Evolutionary conservation across 225 moss, liverwort and hornwort genomes (phyloP), one percentile per base, ranked within the genome.

Genomic region (Ulota crispa): DNA sequence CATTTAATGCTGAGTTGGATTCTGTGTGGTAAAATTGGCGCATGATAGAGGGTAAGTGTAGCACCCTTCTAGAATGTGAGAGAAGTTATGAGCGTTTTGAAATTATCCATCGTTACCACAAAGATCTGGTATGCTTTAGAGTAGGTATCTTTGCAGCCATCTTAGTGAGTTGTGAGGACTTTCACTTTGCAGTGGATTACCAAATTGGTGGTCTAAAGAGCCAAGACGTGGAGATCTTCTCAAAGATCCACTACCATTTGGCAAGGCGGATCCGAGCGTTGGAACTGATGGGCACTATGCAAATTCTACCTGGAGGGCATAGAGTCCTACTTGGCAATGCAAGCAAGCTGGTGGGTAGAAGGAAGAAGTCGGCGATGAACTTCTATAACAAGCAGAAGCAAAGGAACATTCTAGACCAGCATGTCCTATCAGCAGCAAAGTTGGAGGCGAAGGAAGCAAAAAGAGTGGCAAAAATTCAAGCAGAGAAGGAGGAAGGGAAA

Each of bases 361-460:
- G 64, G 5, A 11, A 3, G 3, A 1, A 1, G 1, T 32, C 12
- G 11, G 11, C 31, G 31, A 5, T 16, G 1, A 4, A 1, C 2
- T 64, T 64, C 16, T 64, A 64, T 6, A 13, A 64, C 16, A 31
- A 64, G 13, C 64, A 64, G 31, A 6, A 39, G 5, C 39, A 32
- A 32, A 32, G 4, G 32, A 2, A 2, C 4, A 32, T 32, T 32
- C 4, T 32, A 32, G 2, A 32, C 32, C 32, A 32, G 4, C 32
- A 4, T 32, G 32, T 32, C 32, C 32, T 32, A 32, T 32, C 4
- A 32, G 32, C 32, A 2, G 32, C 32, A 2, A 32, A 32, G 32
- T 32, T 32, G 32, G 32, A 32, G 32, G 4, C 2, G 4, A 32
- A 32, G 32, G 32, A 32, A 32, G 4, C 32, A 32, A 32, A 32